A percentile compares a stretch with the other conserved stretches of the same genome.
Evolutionary conservation across 2,329 filamentous ascomycete species (phyloP).

Genomic region (Colletotrichum acutatum): DNA sequence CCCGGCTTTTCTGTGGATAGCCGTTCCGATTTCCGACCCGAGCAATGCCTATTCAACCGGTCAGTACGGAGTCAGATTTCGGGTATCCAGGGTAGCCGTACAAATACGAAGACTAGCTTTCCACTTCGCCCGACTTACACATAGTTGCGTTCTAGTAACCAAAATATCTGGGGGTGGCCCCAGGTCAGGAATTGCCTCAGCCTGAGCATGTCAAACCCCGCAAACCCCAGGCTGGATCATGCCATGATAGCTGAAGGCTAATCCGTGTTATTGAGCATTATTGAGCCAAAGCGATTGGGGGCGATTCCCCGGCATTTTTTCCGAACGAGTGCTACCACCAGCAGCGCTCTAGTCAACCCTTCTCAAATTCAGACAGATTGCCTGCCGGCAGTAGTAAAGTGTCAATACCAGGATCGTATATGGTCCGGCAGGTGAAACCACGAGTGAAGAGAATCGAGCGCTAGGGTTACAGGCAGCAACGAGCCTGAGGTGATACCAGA

Average conservation of each 20-base stretch:
- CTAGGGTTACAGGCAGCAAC: not conserved
- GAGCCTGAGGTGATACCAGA: not conserved
- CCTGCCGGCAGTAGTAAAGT: not conserved
- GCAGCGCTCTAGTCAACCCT: not conserved
- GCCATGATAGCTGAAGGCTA: constrained; percentile 5
- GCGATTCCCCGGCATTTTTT: constrained; percentile 18
- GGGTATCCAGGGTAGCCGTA: not conserved
- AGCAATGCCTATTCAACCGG: not conserved
- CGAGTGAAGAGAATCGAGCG: not conserved
- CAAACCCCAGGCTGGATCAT: constrained; percentile 22
- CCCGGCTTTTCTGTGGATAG: not conserved
- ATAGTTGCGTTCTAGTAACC: not conserved
- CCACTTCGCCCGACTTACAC: not conserved
- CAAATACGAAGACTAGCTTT: not conserved
- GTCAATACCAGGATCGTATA: not conserved
- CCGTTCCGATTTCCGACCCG: constrained; percentile 23
- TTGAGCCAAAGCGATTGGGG: constrained; percentile 13
- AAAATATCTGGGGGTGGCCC: not conserved
- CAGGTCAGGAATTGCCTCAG: constrained; percentile 12
- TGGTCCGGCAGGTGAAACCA: constrained; percentile 15
- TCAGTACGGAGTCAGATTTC: not conserved
- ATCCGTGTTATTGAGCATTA: constrained; percentile 9
- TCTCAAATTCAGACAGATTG: not conserved
- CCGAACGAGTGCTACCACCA: constrained; percentile 1
- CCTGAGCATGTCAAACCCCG: constrained; percentile 7